Evolutionary conservation across 31 red algal species (phyloP).

Genomic region (Asparagopsis taxiformis): DNA sequence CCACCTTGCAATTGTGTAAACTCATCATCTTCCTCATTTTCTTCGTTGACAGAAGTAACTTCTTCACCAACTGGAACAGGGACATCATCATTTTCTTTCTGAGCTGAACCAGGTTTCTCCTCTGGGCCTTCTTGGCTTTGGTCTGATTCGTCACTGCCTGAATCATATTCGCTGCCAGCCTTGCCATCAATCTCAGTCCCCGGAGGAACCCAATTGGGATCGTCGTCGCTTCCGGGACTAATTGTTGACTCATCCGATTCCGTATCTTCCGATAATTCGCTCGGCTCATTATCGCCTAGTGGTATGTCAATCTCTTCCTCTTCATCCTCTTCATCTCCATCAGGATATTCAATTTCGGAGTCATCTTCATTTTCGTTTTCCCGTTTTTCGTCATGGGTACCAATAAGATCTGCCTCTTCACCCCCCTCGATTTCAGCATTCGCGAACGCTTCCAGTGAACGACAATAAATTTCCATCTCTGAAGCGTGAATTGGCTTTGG

Average conservation of each 20-base stretch:
- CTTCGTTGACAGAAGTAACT: conserved; percentile 27
- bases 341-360: conserved; percentile 14
- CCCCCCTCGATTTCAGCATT: conserved; percentile 71
- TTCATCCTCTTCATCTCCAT: conserved; percentile 3
- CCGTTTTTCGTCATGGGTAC: conserved; percentile 31
- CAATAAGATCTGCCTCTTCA: conserved; percentile 56
- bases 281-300: background rate
- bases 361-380: conserved; percentile 48
- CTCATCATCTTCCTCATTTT: conserved; percentile 55
- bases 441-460: conserved; percentile 75
- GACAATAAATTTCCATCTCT: conserved; percentile 57
- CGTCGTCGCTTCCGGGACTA: background rate
- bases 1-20: conserved; percentile 14
- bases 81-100: background rate
- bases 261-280: background rate
- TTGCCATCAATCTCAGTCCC: background rate
- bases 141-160: background rate
- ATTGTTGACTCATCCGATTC: background rate
- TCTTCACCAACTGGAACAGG: background rate
- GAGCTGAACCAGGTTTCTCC: background rate
- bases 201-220: too few relatives aligned
- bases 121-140: background rate
- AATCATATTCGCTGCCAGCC: background rate
- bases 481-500: conserved; percentile 39
- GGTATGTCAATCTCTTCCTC: background rate